These are phyloP conservation scores for Candida odintsovae DNA, from an alignment of 805 yeast species.

Conservation along the genomic window DNA sequence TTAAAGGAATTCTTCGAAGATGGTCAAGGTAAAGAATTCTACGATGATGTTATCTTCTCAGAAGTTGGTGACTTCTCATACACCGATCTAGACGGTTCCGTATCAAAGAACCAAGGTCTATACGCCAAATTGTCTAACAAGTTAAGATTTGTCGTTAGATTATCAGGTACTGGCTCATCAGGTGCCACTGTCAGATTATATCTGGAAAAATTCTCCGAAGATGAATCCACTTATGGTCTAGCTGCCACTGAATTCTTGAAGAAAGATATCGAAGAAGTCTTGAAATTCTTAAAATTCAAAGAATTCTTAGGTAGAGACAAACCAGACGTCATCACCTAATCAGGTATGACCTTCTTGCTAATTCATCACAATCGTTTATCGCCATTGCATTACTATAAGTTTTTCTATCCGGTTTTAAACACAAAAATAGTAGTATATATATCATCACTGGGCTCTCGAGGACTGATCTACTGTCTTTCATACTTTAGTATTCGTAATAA, in stretches of 20 bases:
- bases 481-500: neutral
- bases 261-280: constrained; percentile 55
- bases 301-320: constrained; percentile 72
- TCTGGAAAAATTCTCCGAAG: constrained; percentile 74
- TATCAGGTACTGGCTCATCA: constrained; percentile 96
- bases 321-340: constrained; percentile 78
- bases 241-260: constrained; percentile 66
- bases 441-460: too few relatives aligned
- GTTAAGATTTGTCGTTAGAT: constrained; percentile 78
- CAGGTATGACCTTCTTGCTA: neutral
- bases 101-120: constrained; percentile 83
- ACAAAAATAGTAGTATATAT: neutral
- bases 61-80: constrained; percentile 88
- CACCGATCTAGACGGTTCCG: constrained; percentile 92
- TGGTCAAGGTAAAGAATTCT: constrained; percentile 33
- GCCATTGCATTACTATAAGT: neutral
- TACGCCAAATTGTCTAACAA: constrained; percentile 79
- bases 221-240: constrained; percentile 40
- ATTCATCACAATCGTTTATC: neutral
- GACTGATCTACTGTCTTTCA: neutral
- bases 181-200: constrained; percentile 96
- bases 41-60: constrained; percentile 43
- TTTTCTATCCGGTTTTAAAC: too few relatives aligned
- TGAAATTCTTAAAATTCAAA: constrained; percentile 64
- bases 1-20: constrained; percentile 36